A percentile compares a stretch with the other conserved stretches of the same genome.
Evolutionary conservation across 2,329 filamentous ascomycete genomes (phyloP).

Genomic region (Zymoseptoria ardabiliae): DNA sequence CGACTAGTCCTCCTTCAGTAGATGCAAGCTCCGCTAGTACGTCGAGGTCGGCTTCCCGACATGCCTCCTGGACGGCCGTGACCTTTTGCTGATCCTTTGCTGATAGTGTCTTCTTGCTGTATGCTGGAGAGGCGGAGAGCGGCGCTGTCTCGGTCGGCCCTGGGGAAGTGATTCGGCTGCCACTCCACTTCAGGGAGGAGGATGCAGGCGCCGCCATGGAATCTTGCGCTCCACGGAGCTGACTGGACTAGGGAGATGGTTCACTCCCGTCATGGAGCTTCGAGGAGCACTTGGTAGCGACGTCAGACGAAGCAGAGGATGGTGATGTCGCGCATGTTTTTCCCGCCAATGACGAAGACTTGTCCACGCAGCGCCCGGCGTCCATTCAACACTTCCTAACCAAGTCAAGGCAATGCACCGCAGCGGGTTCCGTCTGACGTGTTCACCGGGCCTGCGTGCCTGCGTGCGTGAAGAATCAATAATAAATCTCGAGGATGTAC

Average conservation of each 20-base stretch:
- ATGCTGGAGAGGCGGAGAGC: background rate
- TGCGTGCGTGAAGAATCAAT: too few species aligned
- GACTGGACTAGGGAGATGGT: background rate
- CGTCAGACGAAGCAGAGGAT: background rate
- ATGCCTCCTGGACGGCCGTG: conserved; percentile 35
- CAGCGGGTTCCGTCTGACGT: too few species aligned
- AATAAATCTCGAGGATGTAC: too few species aligned
- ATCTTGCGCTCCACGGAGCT: background rate
- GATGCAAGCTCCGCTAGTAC: conserved; percentile 37
- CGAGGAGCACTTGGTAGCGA: background rate
- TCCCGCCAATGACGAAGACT: background rate
- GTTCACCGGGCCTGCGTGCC: too few species aligned
- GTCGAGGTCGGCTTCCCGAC: conserved; percentile 33
- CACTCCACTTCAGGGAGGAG: background rate
- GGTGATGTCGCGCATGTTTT: background rate
- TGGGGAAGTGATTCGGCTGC: background rate
- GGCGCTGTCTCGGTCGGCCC: background rate
- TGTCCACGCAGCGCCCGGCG: background rate
- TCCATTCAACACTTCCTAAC: background rate
- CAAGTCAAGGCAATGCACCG: background rate
- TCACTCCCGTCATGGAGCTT: background rate
- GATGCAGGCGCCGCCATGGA: background rate
- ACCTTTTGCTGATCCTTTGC: conserved; percentile 10
- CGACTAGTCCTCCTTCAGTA: conserved; percentile 39
- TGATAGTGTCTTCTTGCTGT: conserved; percentile 1